These are phyloP conservation scores for Candida namnaoensis DNA, from an alignment of 805 yeast genomes.

Conservation along the genomic window DNA sequence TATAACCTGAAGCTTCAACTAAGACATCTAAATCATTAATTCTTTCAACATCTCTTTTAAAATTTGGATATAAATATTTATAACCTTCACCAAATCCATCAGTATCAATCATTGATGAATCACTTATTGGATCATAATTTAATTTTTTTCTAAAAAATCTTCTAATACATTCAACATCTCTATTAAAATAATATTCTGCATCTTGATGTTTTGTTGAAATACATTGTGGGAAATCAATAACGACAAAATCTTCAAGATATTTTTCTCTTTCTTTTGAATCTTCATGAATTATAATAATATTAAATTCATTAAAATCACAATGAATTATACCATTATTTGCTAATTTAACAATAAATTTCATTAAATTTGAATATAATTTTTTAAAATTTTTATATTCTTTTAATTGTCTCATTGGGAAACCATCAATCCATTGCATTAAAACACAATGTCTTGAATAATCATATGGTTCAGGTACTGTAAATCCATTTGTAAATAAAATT, in stretches of 20 bases:
- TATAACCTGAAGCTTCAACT: slow-evolving; percentile 86
- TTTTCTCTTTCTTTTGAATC: slow-evolving; percentile 34
- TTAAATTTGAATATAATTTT: slow-evolving; percentile 71
- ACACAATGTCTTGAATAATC: slow-evolving; percentile 90
- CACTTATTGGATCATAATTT: slow-evolving; percentile 61
- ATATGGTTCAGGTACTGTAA: slow-evolving; percentile 80
- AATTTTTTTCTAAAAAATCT: slow-evolving; percentile 75
- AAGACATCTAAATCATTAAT: slow-evolving; percentile 66
- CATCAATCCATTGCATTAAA: slow-evolving; percentile 84
- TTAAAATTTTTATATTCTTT: slow-evolving; percentile 62
- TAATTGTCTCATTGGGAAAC: slow-evolving; percentile 84
- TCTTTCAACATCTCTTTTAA: slow-evolving; percentile 68
- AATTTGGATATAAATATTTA: slow-evolving; percentile 69
- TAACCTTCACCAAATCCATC: slow-evolving; percentile 81
- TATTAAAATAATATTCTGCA: slow-evolving; percentile 78
- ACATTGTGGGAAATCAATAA: slow-evolving; percentile 98
- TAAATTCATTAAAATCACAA: slow-evolving; percentile 96
- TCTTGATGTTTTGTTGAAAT: slow-evolving; percentile 86
- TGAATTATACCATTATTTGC: slow-evolving; percentile 90
- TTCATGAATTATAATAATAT: slow-evolving; percentile 73
- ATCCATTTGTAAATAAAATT: slow-evolving; percentile 64
- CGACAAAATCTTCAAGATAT: slow-evolving; percentile 65
- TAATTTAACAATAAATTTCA: slow-evolving; percentile 76
- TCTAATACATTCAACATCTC: slow-evolving; percentile 90
- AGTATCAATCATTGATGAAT: slow-evolving; percentile 62